A percentile compares a stretch with the other conserved stretches of the same genome.
Evolutionary conservation across 2,329 filamentous ascomycete genomes (phyloP).

Genomic region (Colletotrichum spaethianum): DNA sequence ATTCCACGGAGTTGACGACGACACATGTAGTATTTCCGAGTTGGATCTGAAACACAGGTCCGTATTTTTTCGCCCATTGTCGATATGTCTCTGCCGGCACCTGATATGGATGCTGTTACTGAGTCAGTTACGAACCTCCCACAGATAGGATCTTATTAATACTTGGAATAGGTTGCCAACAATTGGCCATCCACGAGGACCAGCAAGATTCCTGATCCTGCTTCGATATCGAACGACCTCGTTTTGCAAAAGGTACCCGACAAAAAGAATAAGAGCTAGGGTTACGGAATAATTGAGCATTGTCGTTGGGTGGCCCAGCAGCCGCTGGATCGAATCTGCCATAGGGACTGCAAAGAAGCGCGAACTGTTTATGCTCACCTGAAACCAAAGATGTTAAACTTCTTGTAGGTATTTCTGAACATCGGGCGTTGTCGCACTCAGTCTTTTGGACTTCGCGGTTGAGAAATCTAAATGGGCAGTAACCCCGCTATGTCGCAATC

Average conservation of each 20-base stretch:
- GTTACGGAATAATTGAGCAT: neutral
- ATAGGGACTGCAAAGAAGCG: neutral
- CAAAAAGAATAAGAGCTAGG: neutral
- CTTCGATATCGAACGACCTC: constrained; percentile 24
- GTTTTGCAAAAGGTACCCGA: constrained; percentile 10
- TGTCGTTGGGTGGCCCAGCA: neutral
- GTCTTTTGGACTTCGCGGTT: neutral
- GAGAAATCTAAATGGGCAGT: no score
- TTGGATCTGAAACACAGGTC: constrained; percentile 52
- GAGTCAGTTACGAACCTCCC: neutral
- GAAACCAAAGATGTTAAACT: neutral
- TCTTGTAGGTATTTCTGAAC: neutral
- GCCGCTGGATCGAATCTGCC: neutral
- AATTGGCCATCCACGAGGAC: constrained; percentile 36
- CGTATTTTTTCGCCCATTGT: constrained; percentile 48
- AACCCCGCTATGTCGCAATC: constrained; percentile 34
- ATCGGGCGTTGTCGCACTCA: neutral
- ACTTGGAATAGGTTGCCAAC: constrained; percentile 38
- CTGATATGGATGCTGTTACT: neutral
- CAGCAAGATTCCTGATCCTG: constrained; percentile 35
- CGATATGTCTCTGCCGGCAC: constrained; percentile 45
- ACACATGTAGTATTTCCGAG: constrained; percentile 69
- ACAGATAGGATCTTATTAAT: neutral
- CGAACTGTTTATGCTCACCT: neutral
- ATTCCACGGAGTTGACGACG: constrained; percentile 77